phyloP scores from a whole-genome alignment of 768 basidiomycete genomes.

The Chalciporus chontae region DNA sequence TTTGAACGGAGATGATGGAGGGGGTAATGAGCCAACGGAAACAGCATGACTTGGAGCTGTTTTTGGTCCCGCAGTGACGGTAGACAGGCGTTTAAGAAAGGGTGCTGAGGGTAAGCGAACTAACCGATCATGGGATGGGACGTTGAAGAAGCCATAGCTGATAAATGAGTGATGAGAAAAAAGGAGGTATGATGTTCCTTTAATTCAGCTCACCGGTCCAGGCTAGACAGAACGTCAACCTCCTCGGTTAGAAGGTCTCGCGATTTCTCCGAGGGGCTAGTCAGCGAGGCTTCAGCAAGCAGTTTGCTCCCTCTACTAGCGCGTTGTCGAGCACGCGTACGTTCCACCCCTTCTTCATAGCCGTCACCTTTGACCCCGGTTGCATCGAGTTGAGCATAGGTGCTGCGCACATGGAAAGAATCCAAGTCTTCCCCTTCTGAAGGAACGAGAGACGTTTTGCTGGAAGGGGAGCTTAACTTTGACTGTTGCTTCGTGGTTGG shows the following conservation, averaged over 20 bases:
- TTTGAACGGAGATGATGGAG: constrained; percentile 45
- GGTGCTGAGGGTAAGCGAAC: constrained; percentile 65
- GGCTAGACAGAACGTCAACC: constrained; percentile 60
- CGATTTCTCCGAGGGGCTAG: constrained; percentile 56
- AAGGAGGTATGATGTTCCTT: not conserved
- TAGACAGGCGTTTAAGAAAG: constrained; percentile 54
- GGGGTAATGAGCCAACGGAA: constrained; percentile 46
- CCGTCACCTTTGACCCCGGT: constrained; percentile 95
- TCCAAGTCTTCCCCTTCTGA: constrained; percentile 81
- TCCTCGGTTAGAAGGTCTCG: constrained; percentile 73
- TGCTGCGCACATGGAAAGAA: constrained; percentile 77
- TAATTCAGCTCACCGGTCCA: constrained; percentile 73
- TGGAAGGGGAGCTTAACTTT: constrained; percentile 37
- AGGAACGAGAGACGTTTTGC: constrained; percentile 60
- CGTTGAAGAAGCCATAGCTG: constrained; percentile 90
- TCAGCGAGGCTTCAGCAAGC: constrained; percentile 52
- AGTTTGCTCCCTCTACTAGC: constrained; percentile 55
- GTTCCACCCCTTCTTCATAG: constrained; percentile 89
- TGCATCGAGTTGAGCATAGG: constrained; percentile 86
- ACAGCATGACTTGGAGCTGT: constrained; percentile 44
- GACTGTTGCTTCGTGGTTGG: constrained; percentile 25
- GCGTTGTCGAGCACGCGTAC: constrained; percentile 74
- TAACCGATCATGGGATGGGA: constrained; percentile 80
- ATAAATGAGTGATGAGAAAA: constrained; percentile 7
- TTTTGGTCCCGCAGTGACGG: constrained; percentile 42